Conservation (phyloP, 768 basidiomycete genomes). For the Termitomyces sp. region DNA sequence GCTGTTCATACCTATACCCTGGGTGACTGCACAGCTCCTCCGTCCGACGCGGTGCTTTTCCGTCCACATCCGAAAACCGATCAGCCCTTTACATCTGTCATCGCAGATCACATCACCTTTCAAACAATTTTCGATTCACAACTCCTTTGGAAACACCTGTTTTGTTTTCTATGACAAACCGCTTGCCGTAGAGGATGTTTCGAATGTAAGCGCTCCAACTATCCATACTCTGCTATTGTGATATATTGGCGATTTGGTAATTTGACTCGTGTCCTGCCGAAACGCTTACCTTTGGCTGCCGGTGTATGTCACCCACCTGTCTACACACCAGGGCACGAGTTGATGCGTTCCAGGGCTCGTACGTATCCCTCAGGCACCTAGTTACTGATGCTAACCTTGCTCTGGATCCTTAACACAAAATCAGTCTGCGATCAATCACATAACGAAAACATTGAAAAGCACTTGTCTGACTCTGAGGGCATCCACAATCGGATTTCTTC, state of each 20-base stretch:
- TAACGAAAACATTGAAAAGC: conserved; percentile 7
- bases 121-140: no score
- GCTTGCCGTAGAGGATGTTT: neutral
- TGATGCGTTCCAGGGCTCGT: conserved; percentile 10
- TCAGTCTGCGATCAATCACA: conserved; percentile 2
- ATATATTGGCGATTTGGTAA: neutral
- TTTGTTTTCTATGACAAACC: neutral
- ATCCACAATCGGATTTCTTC: neutral
- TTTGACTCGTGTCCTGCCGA: neutral
- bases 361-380: conserved; percentile 4
- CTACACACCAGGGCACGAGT: neutral
- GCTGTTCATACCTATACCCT: neutral
- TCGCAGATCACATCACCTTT: neutral
- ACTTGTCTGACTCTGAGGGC: neutral
- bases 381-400: conserved; percentile 11
- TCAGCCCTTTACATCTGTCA: neutral
- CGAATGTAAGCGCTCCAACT: neutral
- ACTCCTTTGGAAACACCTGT: neutral
- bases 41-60: neutral
- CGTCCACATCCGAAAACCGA: neutral
- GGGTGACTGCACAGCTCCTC: neutral
- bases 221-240: neutral
- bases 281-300: neutral
- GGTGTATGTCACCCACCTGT: neutral
- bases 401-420: neutral